Conservation (phyloP, 2,329 filamentous ascomycete genomes). For the Pseudocercospora fijiensis region DNA sequence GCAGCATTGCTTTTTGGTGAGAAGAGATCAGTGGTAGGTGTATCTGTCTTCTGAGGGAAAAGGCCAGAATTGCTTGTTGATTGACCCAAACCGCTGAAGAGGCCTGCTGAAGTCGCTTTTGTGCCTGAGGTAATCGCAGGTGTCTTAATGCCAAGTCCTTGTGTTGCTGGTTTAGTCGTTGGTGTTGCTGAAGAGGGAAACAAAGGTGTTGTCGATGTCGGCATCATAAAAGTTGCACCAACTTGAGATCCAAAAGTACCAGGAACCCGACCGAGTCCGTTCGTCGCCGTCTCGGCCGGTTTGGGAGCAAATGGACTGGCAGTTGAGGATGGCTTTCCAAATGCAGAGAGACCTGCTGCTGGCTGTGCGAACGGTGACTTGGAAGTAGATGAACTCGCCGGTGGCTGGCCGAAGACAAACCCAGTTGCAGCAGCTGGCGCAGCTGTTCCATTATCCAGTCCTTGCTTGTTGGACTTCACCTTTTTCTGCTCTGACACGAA, state of each 20-base stretch:
- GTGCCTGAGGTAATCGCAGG: not conserved
- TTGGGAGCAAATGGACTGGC: constrained; percentile 12
- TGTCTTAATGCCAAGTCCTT: not conserved
- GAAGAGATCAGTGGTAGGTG: not conserved
- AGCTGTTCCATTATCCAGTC: not conserved
- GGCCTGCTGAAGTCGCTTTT: not conserved
- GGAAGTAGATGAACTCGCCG: constrained; percentile 1
- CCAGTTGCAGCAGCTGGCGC: constrained; percentile 1
- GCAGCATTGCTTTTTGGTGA: not conserved
- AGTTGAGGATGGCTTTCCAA: constrained; percentile 19
- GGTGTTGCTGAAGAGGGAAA: not conserved
- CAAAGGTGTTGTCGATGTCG: not conserved
- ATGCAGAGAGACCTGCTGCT: constrained; percentile 12
- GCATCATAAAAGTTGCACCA: not conserved
- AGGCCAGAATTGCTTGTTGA: not conserved
- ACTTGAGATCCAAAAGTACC: not conserved
- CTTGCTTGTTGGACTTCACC: constrained; percentile 1
- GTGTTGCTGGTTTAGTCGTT: not conserved
- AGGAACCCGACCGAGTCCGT: not conserved
- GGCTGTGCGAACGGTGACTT: not conserved
- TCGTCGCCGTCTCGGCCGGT: constrained; percentile 1
- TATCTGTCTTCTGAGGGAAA: not conserved
- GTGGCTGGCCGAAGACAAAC: constrained; percentile 18
- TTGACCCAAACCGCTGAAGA: not conserved
- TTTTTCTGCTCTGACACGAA: constrained; percentile 42